These are phyloP conservation scores for Nannizzia gypsea DNA, from an alignment of 2,329 filamentous ascomycete genomes.

Conservation along the genomic window DNA sequence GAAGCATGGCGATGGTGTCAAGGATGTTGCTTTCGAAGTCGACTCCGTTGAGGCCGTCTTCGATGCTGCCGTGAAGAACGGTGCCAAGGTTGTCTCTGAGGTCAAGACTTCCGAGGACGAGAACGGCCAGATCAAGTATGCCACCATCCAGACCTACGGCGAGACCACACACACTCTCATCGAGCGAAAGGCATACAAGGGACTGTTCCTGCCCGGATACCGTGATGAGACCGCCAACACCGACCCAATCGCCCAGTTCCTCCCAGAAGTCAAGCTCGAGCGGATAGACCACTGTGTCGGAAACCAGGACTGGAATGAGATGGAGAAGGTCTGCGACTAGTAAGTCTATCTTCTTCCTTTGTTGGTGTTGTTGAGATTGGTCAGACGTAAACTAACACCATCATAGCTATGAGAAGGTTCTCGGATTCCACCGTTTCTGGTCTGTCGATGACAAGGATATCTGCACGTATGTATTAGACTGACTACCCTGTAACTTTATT, in stretches of 20 bases:
- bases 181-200: conserved; percentile 56
- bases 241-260: conserved; percentile 37
- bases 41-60: conserved; percentile 79
- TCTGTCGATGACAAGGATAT: conserved; percentile 88
- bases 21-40: conserved; percentile 90
- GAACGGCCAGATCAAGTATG: conserved; percentile 56
- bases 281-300: conserved; percentile 94
- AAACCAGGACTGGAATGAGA: conserved; percentile 91
- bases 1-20: conserved; percentile 83
- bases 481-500: conserved; percentile 5
- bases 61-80: conserved; percentile 51
- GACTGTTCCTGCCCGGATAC: conserved; percentile 76
- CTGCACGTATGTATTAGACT: conserved; percentile 43
- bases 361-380: too few relatives aligned
- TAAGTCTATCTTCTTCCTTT: conserved; percentile 21
- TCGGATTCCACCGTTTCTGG: conserved; percentile 96
- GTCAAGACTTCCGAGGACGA: conserved; percentile 50
- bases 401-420: conserved; percentile 66
- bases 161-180: conserved; percentile 92
- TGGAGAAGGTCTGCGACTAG: conserved; percentile 54
- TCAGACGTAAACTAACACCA: neutral
- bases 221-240: conserved; percentile 38
- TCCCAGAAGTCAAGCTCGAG: conserved; percentile 56
- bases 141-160: conserved; percentile 81
- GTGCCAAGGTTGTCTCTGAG: conserved; percentile 29